phyloP scores from a whole-genome alignment of 345 rosid genomes.

The Leavenworthia alabamica region DNA sequence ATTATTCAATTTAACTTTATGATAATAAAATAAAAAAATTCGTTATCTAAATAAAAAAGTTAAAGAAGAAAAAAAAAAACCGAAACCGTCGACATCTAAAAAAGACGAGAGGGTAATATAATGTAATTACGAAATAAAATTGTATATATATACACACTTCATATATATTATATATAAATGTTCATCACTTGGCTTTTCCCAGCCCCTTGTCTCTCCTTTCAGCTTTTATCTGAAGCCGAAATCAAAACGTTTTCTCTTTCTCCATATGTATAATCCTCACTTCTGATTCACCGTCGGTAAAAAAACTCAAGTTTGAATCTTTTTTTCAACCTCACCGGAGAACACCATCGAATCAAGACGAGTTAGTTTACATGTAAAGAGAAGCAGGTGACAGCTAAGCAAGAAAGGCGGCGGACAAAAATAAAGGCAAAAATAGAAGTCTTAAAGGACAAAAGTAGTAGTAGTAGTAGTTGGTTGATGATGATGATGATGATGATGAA shows the following conservation, averaged over 20 bases:
- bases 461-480: neutral
- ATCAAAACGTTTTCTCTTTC: conserved; percentile 13
- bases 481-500: conserved; percentile 14
- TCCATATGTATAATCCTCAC: neutral
- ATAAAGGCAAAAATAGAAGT: neutral
- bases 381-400: conserved; percentile 11
- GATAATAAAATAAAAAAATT: neutral
- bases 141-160: neutral
- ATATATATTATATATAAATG: neutral
- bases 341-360: neutral
- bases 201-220: conserved; percentile 29
- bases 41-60: neutral
- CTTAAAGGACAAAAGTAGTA: neutral
- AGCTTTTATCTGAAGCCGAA: conserved; percentile 21
- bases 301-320: conserved; percentile 1
- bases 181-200: conserved; percentile 21
- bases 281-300: conserved; percentile 21
- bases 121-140: conserved; percentile 13
- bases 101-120: conserved; percentile 23
- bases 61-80: neutral
- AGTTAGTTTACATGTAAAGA: neutral
- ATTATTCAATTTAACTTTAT: too few relatives aligned
- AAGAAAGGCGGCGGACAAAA: neutral
- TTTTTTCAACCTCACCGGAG: conserved; percentile 8
- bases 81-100: conserved; percentile 32